phyloP scores from a whole-genome alignment of 1,284 basidiomycete genomes.

The Trichosporon sp. region DNA sequence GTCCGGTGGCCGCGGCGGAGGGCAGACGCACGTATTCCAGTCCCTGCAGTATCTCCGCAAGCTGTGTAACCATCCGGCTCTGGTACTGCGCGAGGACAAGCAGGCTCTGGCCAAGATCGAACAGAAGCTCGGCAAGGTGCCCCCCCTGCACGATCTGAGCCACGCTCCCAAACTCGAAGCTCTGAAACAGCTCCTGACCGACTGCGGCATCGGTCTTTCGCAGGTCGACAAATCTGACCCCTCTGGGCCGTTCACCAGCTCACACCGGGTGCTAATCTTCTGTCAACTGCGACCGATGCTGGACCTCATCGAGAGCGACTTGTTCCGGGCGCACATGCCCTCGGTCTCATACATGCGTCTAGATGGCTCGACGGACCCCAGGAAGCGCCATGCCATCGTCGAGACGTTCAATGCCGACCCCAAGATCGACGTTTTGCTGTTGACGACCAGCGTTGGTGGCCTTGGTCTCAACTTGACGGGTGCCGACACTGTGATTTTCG shows the following conservation, averaged over 20 bases:
- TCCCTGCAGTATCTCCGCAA: constrained; percentile 95
- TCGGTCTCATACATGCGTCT: constrained; percentile 96
- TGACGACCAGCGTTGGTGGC: constrained; percentile 96
- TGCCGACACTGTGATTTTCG: constrained; percentile 98
- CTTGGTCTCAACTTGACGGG: constrained; percentile 94
- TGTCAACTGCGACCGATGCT: constrained; percentile 99
- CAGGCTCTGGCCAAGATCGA: constrained; percentile 62
- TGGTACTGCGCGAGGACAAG: constrained; percentile 69
- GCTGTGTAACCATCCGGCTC: constrained; percentile 92
- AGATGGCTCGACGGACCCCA: constrained; percentile 82
- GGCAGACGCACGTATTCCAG: constrained; percentile 86
- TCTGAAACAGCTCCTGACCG: constrained; percentile 80
- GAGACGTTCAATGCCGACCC: constrained; percentile 98
- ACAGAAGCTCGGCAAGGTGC: constrained; percentile 50
- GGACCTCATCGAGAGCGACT: constrained; percentile 89
- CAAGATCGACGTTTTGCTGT: constrained; percentile 89
- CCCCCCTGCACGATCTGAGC: constrained; percentile 65
- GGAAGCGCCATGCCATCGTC: constrained; percentile 88
- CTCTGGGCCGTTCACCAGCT: constrained; percentile 55
- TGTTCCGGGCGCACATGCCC: constrained; percentile 90
- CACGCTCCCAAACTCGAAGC: constrained; percentile 94
- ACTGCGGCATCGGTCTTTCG: constrained; percentile 82
- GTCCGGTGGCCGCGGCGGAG: constrained; percentile 47
- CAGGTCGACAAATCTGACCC: constrained; percentile 53
- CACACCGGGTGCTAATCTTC: constrained; percentile 93